Conservation (phyloP, 257 asterid genomes). For the Solanum sejunctum region DNA sequence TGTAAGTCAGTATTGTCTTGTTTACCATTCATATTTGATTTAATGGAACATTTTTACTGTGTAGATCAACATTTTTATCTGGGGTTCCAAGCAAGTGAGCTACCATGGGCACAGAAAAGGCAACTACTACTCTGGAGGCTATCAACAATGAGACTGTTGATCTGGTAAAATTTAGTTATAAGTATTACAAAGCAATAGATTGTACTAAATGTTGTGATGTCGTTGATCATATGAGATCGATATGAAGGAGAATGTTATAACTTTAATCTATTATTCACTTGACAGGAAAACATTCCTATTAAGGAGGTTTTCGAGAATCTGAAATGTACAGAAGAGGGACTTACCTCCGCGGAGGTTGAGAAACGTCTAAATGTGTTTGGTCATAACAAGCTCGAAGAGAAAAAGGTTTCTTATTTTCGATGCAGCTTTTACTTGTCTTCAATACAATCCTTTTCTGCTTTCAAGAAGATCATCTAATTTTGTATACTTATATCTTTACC, state of each 20-base stretch:
- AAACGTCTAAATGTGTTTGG: conserved; percentile 14
- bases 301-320: conserved; percentile 19
- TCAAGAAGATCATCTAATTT: background rate
- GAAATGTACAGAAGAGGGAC: conserved; percentile 16
- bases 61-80: background rate
- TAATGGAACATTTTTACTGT: background rate
- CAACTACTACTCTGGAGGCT: conserved; percentile 8
- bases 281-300: conserved; percentile 20
- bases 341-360: conserved; percentile 9
- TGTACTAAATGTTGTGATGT: background rate
- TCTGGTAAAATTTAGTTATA: conserved; percentile 5
- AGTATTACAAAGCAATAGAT: background rate
- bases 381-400: conserved; percentile 23
- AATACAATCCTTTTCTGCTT: background rate
- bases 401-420: conserved; percentile 10
- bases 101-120: conserved; percentile 6
- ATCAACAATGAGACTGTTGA: conserved; percentile 17
- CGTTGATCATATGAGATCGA: background rate
- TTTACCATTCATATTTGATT: background rate
- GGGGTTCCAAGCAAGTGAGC: background rate
- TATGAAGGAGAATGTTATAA: background rate
- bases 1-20: background rate
- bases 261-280: background rate
- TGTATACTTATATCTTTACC: background rate
- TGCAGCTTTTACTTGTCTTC: background rate